Evolutionary conservation across 352 stramenopile genomes (phyloP).

Genomic region (Pythium grandisporangium): DNA sequence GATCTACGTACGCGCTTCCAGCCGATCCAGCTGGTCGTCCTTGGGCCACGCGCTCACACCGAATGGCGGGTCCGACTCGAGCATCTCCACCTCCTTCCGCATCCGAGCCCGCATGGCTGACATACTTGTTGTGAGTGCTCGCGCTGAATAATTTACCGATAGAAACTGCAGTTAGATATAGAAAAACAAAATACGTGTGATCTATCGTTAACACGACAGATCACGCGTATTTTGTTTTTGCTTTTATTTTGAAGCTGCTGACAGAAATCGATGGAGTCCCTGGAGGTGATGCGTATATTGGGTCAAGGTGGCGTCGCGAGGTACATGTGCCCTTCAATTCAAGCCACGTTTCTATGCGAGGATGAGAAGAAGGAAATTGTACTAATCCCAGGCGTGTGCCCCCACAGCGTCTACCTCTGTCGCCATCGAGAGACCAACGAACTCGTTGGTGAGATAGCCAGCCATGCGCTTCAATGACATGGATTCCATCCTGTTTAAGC

Average conservation of each 20-base stretch:
- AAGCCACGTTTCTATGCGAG: too few species aligned
- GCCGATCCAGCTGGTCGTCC: constrained; percentile 57
- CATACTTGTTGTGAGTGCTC: constrained; percentile 22
- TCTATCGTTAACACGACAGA: too few species aligned
- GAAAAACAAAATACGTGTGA: too few species aligned
- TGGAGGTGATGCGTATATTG: constrained; percentile 40
- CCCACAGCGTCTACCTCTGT: constrained; percentile 41
- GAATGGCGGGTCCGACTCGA: constrained; percentile 67
- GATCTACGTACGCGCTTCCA: constrained; percentile 57
- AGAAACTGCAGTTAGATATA: too few species aligned
- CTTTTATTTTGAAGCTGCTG: constrained; percentile 1
- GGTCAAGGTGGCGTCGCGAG: constrained; percentile 55
- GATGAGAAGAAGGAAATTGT: too few species aligned
- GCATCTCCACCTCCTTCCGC: constrained; percentile 80
- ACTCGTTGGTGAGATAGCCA: constrained; percentile 20
- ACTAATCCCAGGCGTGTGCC: too few species aligned
- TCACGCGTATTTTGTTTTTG: background rate
- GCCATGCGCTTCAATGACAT: too few species aligned
- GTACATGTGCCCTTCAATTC: constrained; percentile 14
- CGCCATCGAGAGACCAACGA: constrained; percentile 12
- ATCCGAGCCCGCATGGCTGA: constrained; percentile 68
- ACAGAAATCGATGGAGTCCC: constrained; percentile 22
- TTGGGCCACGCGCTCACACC: constrained; percentile 71
- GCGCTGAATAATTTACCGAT: too few species aligned
- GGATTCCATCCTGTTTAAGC: too few species aligned